Evolutionary conservation across 331 rosid genomes (phyloP).

Genomic region (Spiraea crenata): DNA sequence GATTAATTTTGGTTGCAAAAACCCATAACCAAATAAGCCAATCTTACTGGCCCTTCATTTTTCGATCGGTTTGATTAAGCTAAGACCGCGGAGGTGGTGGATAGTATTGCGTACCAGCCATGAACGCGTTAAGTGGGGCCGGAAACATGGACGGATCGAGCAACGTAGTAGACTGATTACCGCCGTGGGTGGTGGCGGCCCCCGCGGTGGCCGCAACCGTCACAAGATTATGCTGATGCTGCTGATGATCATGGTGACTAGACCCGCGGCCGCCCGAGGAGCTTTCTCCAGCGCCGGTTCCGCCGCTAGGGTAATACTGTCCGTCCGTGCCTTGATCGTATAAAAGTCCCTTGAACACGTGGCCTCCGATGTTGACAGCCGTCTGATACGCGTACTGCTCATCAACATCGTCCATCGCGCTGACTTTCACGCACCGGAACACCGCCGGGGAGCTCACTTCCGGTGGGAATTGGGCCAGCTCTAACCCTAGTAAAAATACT

Average conservation of each 20-base stretch:
- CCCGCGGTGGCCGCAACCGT: constrained; percentile 29
- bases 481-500: constrained; percentile 69
- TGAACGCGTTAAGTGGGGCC: constrained; percentile 67
- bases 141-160: constrained; percentile 81
- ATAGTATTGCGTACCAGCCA: constrained; percentile 94
- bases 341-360: constrained; percentile 88
- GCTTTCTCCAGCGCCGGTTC: constrained; percentile 43
- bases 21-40: background rate
- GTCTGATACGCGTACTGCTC: constrained; percentile 93
- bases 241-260: background rate
- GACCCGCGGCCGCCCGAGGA: constrained; percentile 52
- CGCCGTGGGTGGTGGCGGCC: constrained; percentile 27
- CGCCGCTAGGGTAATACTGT: constrained; percentile 33
- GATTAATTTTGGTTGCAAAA: background rate
- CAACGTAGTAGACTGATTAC: constrained; percentile 37
- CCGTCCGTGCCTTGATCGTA: constrained; percentile 77
- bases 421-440: constrained; percentile 89
- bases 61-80: background rate
- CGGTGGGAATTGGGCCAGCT: constrained; percentile 71
- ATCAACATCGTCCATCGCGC: constrained; percentile 75
- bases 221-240: constrained; percentile 36
- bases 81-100: constrained; percentile 78
- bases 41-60: background rate
- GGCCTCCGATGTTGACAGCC: constrained; percentile 91
- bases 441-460: constrained; percentile 83